Conservation (phyloP, 805 yeast species). For the Schwanniomyces sp. region DNA sequence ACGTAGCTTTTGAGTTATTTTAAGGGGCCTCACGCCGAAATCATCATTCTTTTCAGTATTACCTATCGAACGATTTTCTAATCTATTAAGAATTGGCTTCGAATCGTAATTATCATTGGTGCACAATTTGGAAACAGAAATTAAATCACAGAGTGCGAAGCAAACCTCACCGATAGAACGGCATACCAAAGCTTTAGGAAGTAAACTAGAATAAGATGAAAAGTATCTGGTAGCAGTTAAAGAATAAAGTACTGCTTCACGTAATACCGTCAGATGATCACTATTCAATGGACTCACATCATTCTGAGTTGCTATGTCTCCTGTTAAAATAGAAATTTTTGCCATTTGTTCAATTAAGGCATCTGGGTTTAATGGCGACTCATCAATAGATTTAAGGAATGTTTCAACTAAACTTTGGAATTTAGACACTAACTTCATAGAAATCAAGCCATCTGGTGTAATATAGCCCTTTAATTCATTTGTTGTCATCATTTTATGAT, state of each 20-base stretch:
- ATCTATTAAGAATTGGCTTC: not conserved
- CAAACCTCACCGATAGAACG: conserved; percentile 75
- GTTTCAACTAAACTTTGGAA: conserved; percentile 52
- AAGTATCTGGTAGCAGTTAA: conserved; percentile 77
- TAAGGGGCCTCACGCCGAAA: conserved; percentile 63
- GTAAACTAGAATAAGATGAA: conserved; percentile 57
- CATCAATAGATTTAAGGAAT: conserved; percentile 34
- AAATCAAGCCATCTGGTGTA: conserved; percentile 45
- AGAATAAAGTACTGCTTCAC: conserved; percentile 70
- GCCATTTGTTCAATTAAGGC: conserved; percentile 53
- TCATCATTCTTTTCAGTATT: conserved; percentile 9
- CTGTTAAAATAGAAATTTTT: conserved; percentile 46
- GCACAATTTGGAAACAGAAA: conserved; percentile 52
- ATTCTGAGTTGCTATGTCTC: conserved; percentile 37
- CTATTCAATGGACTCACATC: conserved; percentile 22
- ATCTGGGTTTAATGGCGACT: conserved; percentile 29
- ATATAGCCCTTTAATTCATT: conserved; percentile 28
- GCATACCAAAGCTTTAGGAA: conserved; percentile 72
- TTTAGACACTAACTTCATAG: conserved; percentile 42
- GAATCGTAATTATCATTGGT: conserved; percentile 7
- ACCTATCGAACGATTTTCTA: not conserved
- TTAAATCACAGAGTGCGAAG: conserved; percentile 61
- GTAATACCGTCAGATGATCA: conserved; percentile 48
- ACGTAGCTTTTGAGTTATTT: conserved; percentile 58
- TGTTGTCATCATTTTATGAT: conserved; percentile 14